Percentiles rank a stretch among this genome's conserved stretches.
Evolutionary conservation across 768 basidiomycete genomes (phyloP).

Genomic region (Macrocybe gigantea): DNA sequence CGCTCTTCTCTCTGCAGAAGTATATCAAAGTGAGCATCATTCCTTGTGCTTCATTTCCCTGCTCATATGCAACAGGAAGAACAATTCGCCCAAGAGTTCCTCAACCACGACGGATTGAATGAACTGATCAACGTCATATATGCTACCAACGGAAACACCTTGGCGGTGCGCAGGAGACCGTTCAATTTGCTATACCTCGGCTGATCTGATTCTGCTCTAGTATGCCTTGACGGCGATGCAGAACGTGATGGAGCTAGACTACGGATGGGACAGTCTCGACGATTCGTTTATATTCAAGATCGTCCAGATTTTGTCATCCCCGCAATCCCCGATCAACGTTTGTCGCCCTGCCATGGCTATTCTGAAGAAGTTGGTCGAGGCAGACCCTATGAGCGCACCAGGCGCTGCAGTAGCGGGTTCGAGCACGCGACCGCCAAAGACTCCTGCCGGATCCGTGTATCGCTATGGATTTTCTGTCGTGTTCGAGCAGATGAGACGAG

Average conservation of each 20-base stretch:
- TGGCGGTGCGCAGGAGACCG: conserved; percentile 52
- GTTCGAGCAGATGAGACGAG: conserved; percentile 76
- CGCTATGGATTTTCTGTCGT: conserved; percentile 81
- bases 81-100: conserved; percentile 74
- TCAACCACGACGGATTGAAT: conserved; percentile 62
- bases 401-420: conserved; percentile 54
- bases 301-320: conserved; percentile 72
- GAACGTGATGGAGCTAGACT: conserved; percentile 81
- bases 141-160: conserved; percentile 68
- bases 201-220: conserved; percentile 27
- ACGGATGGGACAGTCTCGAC: conserved; percentile 75
- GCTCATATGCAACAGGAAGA: conserved; percentile 54
- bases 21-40: conserved; percentile 58
- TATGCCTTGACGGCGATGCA: conserved; percentile 85
- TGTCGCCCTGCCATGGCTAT: conserved; percentile 90
- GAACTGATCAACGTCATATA: conserved; percentile 70
- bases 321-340: conserved; percentile 79
- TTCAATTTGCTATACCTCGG: not conserved
- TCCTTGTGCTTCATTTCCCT: not conserved
- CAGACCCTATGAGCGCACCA: conserved; percentile 66
- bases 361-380: conserved; percentile 84
- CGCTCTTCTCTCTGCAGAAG: conserved; percentile 75
- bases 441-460: conserved; percentile 68
- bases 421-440: conserved; percentile 45
- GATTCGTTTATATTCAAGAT: conserved; percentile 70